Base-by-base conservation (phyloP, 305 asterid genomes). In the Fraxinus sp. region DNA sequence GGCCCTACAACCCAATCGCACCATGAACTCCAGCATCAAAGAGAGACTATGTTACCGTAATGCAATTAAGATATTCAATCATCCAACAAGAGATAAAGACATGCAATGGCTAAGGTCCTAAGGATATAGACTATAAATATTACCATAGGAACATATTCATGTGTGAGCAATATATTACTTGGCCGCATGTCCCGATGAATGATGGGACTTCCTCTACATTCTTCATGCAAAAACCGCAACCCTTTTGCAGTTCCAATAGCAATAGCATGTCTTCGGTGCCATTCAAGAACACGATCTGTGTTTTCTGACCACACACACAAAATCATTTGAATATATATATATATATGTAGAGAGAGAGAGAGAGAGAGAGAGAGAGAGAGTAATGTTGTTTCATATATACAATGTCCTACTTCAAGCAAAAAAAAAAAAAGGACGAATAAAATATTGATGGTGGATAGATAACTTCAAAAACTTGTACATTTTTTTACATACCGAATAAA, bases 141-240 rank as follows among this genome's bases (percentile, higher is more conserved):
- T 87, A 92, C 95, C 96, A 93, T 91, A 14, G 97, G 96, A 82
- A 92, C 97, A 88, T 85, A 91, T 85, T 93, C 94, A 70, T 92
- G 95, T 70, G 97, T 93, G 52, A 93, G 89, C 81, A 93, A 86
- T 85, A 93, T 87, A 84, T 93, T 93, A 89, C 94, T 91, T 33
- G 97, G 97, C 85, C 97, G 88, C 90, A 89, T 86, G 86, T 93
- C 97, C 36, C 97, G 89, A 72, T 93, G 95, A 84, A 93, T 87
- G 24, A 93, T 92, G 70, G 97, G 97, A 90, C 96, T 91, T 87
- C 96, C 97, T 33, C 97, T 93, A 66, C 97, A 93, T 81, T 93
- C 97, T 82, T 93, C 97, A 81, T 93, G 97, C 37, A 93, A 88
- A 87, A 91, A 93, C 5, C 93, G 93, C 86, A 92, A 81, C 73